These are phyloP conservation scores for Penicillium verhagenii DNA, from an alignment of 495 filamentous ascomycete genomes.

Conservation along the genomic window DNA sequence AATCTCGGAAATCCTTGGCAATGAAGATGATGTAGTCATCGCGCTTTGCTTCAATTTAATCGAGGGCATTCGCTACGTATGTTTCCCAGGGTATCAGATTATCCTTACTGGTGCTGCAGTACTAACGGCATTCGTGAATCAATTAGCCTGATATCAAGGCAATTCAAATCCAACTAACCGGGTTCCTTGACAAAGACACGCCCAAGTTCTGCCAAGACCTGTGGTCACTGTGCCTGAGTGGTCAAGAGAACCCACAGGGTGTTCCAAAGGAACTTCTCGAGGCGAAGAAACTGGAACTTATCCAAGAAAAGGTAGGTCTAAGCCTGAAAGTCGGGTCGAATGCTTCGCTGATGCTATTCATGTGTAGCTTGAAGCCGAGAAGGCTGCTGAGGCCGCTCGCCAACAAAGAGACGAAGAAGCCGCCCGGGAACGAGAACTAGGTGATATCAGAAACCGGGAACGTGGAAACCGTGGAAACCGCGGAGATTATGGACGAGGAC, in stretches of 20 bases:
- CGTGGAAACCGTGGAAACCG: constrained; percentile 57
- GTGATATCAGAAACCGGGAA: constrained; percentile 68
- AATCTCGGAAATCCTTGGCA: constrained; percentile 81
- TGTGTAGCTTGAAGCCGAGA: constrained; percentile 75
- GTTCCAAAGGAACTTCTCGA: constrained; percentile 93
- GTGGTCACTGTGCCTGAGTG: constrained; percentile 88
- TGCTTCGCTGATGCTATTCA: neutral
- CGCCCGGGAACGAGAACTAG: constrained; percentile 57
- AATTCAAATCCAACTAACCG: constrained; percentile 89
- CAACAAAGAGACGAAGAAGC: constrained; percentile 66
- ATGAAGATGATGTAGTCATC: constrained; percentile 92
- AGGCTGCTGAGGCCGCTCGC: constrained; percentile 71
- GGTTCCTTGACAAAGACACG: constrained; percentile 93
- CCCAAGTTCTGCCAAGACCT: constrained; percentile 89
- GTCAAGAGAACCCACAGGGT: constrained; percentile 81
- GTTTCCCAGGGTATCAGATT: constrained; percentile 28
- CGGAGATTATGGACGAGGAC: constrained; percentile 51
- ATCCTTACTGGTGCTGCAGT: constrained; percentile 11
- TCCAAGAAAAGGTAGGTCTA: constrained; percentile 78
- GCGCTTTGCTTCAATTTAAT: constrained; percentile 89
- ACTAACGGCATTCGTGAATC: constrained; percentile 6
- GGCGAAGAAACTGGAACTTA: constrained; percentile 91
- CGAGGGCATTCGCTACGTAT: constrained; percentile 75
- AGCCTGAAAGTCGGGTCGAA: neutral
- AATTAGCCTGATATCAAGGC: constrained; percentile 89